Conservation (phyloP, 305 asterid genomes). For the Plantago rigida region DNA sequence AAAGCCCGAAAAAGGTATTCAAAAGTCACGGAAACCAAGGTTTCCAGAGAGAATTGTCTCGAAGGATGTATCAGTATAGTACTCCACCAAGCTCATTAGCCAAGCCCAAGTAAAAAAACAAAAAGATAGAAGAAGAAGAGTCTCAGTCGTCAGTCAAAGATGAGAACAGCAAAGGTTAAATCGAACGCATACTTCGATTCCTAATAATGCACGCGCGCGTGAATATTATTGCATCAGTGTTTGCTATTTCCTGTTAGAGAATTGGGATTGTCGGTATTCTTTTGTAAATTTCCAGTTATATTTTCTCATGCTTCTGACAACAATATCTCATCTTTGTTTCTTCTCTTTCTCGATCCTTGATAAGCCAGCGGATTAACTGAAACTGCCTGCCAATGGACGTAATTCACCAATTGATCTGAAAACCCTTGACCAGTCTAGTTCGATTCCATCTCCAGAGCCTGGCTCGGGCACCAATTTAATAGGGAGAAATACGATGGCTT, state of each 20-base stretch:
- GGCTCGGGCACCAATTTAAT: too few species aligned
- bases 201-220: constrained; percentile 8
- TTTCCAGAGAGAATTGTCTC: constrained; percentile 5
- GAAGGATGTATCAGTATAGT: not conserved
- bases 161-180: constrained; percentile 18
- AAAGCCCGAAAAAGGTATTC: constrained; percentile 17
- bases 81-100: too few species aligned
- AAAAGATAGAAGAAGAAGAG: too few species aligned
- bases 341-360: not conserved
- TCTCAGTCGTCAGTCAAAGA: constrained; percentile 6
- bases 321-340: not conserved
- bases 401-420: too few species aligned
- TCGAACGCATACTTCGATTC: not conserved
- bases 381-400: too few species aligned
- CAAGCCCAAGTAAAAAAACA: too few species aligned
- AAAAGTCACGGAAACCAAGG: constrained; percentile 24
- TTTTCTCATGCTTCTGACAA: constrained; percentile 7
- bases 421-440: too few species aligned
- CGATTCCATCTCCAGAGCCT: too few species aligned
- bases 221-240: not conserved
- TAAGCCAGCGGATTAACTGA: too few species aligned
- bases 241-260: not conserved
- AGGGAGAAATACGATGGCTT: too few species aligned
- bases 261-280: not conserved
- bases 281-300: not conserved